Base-by-base conservation (phyloP, 192 early-diverging fungal species). In the Kickxella alabastrina region DNA sequence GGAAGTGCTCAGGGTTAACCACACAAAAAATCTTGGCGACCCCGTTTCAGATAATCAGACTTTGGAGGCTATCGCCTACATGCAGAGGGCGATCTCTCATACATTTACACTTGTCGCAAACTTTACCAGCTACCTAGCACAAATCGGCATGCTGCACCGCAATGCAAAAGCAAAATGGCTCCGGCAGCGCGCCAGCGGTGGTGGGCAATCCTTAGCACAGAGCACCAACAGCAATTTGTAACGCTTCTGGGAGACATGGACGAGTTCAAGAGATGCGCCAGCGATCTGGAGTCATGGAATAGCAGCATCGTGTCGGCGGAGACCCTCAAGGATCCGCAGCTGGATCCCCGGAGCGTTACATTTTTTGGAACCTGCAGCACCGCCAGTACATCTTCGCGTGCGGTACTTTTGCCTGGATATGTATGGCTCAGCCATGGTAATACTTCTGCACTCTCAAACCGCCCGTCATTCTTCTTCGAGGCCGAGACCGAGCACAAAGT, bases 391-490 rank as follows among this genome's bases (percentile, higher is more conserved):
- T 59, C 5, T 35, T n/a, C 56, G 68, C 5, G 47, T 55, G 23
- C 55, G 68, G 18, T 71, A 71, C 56, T 59, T 58, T 26, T 57
- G 68, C 35, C 38, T 65, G 18, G 39, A 57, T 25, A 52, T 55
- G 6, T 72, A 65, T 43, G 38, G 46, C 1, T 21, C 37, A 15
- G 49, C 51, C 10, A 32, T 64, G n/a, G 25, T 43, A 3, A 54
- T 55, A 3, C 23, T 71, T 13, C 19, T 71, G 36, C 68, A 71
- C 32, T 28, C 47, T 28, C 39, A n/a, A 71, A 71, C 52, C 60
- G 68, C 3, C 61, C 60, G 9, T 64, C 68, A 22, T 64, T 71
- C n/a, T 62, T 59, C 22, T 27, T 57, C 15, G 64, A 67, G 17
- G 49, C 49, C 10, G 52, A 54, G 38, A 40, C 19, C 38, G 12